Percentiles rank a stretch among this genome's conserved stretches.
Conservation (phyloP, 2,329 filamentous ascomycete species). For the Phyllosticta citribraziliensis region DNA sequence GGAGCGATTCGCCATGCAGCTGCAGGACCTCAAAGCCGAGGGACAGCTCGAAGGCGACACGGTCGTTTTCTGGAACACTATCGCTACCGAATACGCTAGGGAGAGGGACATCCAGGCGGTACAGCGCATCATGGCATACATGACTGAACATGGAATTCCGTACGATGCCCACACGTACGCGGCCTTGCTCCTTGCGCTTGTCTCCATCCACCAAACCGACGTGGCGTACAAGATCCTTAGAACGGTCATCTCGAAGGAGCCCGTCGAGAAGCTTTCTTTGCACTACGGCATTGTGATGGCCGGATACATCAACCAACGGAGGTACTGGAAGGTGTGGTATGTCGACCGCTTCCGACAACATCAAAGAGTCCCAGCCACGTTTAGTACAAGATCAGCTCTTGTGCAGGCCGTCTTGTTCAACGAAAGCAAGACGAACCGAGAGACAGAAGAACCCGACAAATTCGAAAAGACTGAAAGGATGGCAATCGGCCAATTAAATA, state of each 20-base stretch:
- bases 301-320: constrained; percentile 34
- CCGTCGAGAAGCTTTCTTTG: constrained; percentile 34
- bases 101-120: constrained; percentile 48
- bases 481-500: constrained; percentile 3
- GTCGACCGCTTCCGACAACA: constrained; percentile 37
- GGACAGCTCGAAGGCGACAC: constrained; percentile 40
- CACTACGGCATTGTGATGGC: constrained; percentile 46
- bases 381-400: constrained; percentile 35
- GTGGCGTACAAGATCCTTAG: constrained; percentile 45
- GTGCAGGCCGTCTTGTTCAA: constrained; percentile 18
- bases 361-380: constrained; percentile 28
- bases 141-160: constrained; percentile 42
- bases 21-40: constrained; percentile 22
- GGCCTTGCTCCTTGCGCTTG: constrained; percentile 50
- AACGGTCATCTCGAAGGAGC: constrained; percentile 40
- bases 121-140: constrained; percentile 44
- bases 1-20: constrained; percentile 37
- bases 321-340: constrained; percentile 39
- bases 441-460: constrained; percentile 11
- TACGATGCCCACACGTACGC: constrained; percentile 50
- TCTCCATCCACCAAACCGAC: constrained; percentile 42
- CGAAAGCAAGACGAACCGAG: constrained; percentile 13
- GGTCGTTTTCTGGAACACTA: constrained; percentile 66
- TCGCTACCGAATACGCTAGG: constrained; percentile 61
- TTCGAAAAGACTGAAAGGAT: constrained; percentile 13